Evolutionary conservation across 1,284 basidiomycete species (phyloP), one percentile per base, ranked within the genome.

Genomic region (Marasmius oreades): DNA sequence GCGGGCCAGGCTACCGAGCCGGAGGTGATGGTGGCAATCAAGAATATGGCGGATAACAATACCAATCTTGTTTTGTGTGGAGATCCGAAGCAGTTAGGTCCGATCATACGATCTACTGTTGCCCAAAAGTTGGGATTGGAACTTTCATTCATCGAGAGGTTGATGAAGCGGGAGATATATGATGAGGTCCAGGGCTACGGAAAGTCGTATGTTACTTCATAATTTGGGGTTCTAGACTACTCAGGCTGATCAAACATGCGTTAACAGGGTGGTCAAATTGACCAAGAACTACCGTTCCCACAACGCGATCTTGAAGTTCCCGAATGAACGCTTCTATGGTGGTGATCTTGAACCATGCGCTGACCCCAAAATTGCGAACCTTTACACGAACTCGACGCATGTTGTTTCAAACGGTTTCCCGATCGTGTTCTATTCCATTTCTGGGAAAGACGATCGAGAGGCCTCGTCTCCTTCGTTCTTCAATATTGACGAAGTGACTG

Each of bases 1-100:
- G 84, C 84, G 3, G 85, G 82, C 0, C 84, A 87, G 60, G 82
- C 81, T 0, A 81, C 80, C 0, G 85, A 88, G 62, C 82, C 85
- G 0, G 81, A 86, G 61, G 72, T 70, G 0, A 79, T 85, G 70
- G 75, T 85, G 22, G 72, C 77, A 0, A 80, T 86, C 62, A 80
- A 78, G 65, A 78, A 75, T 4, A 73, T 85, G 69, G 77, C 79
- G 0, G 77, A 79, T 56, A 67, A 65, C 5, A 60, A 65, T 1
- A 86, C 84, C 0, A 84, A 84, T 56, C 65, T 86, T 26, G 64
- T 86, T 31, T 70, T 86, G 0, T 79, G 80, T 3, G 85, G 85
- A 0, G 85, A 87, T 62, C 81, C 79, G 0, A 80, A 82, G 63
- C 84, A 87, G 64, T 70, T 87, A 1, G 82, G 84, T 0, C 85